Percentiles rank a stretch among this genome's conserved stretches.
Conservation (phyloP, 2,329 filamentous ascomycete species). For the Fusarium sp. region DNA sequence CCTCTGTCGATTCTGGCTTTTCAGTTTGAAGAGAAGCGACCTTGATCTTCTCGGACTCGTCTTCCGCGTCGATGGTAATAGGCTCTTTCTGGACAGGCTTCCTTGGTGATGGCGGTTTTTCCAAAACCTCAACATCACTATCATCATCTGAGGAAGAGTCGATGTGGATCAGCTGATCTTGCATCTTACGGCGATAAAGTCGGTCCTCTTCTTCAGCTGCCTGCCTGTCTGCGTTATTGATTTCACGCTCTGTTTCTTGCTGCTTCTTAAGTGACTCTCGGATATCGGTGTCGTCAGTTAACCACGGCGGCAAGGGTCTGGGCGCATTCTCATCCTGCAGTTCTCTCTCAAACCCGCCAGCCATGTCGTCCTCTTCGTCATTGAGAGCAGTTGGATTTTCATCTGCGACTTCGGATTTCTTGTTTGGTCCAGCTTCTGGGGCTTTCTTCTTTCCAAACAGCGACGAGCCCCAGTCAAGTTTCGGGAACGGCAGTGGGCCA, state of each 20-base stretch:
- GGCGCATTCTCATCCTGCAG: constrained; percentile 53
- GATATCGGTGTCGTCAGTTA: constrained; percentile 72
- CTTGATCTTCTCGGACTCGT: not conserved
- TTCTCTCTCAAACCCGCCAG: constrained; percentile 73
- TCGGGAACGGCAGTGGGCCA: constrained; percentile 91
- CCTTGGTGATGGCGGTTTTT: constrained; percentile 53
- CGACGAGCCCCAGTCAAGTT: constrained; percentile 74
- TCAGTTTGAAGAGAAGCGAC: not conserved
- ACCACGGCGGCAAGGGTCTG: constrained; percentile 79
- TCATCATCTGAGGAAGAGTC: constrained; percentile 68
- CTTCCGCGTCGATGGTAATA: constrained; percentile 12
- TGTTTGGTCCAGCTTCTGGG: constrained; percentile 24
- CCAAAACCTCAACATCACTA: constrained; percentile 66
- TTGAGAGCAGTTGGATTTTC: constrained; percentile 23
- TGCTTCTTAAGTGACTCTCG: constrained; percentile 69
- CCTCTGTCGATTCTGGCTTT: not conserved
- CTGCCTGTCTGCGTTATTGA: constrained; percentile 71
- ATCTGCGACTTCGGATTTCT: constrained; percentile 28
- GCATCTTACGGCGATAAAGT: constrained; percentile 52
- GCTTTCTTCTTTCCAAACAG: constrained; percentile 59
- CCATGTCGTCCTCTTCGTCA: constrained; percentile 55
- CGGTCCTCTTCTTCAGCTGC: constrained; percentile 65
- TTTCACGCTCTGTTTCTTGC: constrained; percentile 63
- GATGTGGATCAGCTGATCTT: constrained; percentile 67
- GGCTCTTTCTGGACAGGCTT: constrained; percentile 2